These are phyloP conservation scores for Pleurotus giganteus DNA, from an alignment of 768 basidiomycete genomes.

Conservation along the genomic window DNA sequence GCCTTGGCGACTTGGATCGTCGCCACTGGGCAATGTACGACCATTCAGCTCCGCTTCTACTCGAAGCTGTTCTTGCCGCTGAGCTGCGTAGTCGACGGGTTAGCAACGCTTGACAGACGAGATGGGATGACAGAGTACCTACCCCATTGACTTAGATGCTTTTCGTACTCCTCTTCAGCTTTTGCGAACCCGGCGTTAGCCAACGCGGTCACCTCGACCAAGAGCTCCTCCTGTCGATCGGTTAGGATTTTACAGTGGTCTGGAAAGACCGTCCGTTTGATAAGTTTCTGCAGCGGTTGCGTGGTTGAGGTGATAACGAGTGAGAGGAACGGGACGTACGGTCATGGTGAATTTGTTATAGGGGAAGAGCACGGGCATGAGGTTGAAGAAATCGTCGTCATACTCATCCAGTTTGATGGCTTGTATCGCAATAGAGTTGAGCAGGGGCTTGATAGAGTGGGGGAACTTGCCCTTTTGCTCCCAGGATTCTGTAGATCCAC, in stretches of 20 bases:
- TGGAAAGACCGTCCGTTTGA: slow-evolving; percentile 82
- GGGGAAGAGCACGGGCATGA: slow-evolving; percentile 85
- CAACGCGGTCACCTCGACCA: slow-evolving; percentile 58
- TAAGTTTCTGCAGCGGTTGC: slow-evolving; percentile 68
- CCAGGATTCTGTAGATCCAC: slow-evolving; percentile 59
- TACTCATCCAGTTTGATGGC: slow-evolving; percentile 87
- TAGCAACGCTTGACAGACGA: not conserved
- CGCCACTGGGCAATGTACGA: slow-evolving; percentile 25
- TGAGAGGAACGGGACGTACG: slow-evolving; percentile 36
- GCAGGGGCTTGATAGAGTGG: slow-evolving; percentile 65
- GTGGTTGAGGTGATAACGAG: not conserved
- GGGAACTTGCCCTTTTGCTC: slow-evolving; percentile 89
- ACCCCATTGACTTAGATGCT: slow-evolving; percentile 70
- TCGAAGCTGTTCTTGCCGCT: slow-evolving; percentile 55
- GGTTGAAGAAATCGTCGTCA: slow-evolving; percentile 87
- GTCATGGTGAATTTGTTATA: slow-evolving; percentile 97
- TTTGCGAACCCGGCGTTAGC: slow-evolving; percentile 66
- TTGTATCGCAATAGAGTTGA: slow-evolving; percentile 68
- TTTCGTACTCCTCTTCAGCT: slow-evolving; percentile 77
- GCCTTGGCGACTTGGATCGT: slow-evolving; percentile 36
- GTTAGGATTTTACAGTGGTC: slow-evolving; percentile 69
- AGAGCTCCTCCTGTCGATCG: slow-evolving; percentile 64
- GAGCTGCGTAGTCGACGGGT: slow-evolving; percentile 28
- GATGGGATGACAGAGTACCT: slow-evolving; percentile 17
- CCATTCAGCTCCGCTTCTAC: slow-evolving; percentile 30